Conservation (phyloP, 306 rosid species). For the Quercus suber region DNA sequence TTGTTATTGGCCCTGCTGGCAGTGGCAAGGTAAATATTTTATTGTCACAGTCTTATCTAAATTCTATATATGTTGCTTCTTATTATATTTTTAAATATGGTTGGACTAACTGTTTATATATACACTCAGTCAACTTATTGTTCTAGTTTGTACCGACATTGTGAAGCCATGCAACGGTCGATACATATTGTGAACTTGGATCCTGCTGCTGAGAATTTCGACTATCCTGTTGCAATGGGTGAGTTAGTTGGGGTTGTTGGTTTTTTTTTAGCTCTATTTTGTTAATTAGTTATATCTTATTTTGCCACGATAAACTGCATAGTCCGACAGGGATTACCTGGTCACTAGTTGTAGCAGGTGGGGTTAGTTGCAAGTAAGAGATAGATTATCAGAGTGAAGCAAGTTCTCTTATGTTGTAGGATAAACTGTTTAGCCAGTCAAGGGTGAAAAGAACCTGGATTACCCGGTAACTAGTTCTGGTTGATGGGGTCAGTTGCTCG, state of each 20-base stretch:
- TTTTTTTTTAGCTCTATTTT: neutral
- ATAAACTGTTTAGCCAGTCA: too few relatives aligned
- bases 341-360: too few relatives aligned
- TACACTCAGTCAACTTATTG: conserved; percentile 72
- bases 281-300: neutral
- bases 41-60: neutral
- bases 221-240: conserved; percentile 95
- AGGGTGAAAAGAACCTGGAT: accelerated
- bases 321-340: too few relatives aligned
- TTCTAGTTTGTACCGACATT: conserved; percentile 69
- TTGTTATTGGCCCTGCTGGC: conserved; percentile 72
- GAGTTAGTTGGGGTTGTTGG: conserved; percentile 6
- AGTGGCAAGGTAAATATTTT: conserved; percentile 63
- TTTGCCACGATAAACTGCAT: too few relatives aligned
- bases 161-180: conserved; percentile 45
- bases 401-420: accelerated
- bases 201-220: conserved; percentile 95
- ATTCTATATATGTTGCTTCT: neutral
- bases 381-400: too few relatives aligned
- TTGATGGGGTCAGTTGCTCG: too few relatives aligned
- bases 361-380: too few relatives aligned
- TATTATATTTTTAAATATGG: neutral
- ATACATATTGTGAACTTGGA: conserved; percentile 74
- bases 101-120: neutral
- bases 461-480: accelerated